Percentiles rank a stretch among this genome's conserved stretches.
Evolutionary conservation across 2,329 filamentous ascomycete genomes (phyloP).

Genomic region (Aspergillus fijiensis): DNA sequence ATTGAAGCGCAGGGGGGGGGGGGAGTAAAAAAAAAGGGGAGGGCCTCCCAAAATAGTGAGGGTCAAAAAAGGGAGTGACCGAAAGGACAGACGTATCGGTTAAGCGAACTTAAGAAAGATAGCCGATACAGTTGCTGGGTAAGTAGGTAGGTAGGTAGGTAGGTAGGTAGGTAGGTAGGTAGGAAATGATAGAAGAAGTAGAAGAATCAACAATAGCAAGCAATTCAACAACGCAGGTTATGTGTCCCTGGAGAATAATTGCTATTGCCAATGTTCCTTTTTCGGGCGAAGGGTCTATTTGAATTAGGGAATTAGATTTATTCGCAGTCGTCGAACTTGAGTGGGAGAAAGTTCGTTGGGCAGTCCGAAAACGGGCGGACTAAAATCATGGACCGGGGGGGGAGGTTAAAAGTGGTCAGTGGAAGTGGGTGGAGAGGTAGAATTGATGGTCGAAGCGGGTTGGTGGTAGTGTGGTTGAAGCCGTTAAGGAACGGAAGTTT

Average conservation of each 20-base stretch:
- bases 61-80: slow-evolving; percentile 11
- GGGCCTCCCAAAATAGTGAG: slow-evolving; percentile 1
- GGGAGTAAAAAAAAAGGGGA: slow-evolving; percentile 5
- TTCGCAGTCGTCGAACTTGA: background rate
- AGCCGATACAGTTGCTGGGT: slow-evolving; percentile 12
- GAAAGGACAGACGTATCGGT: slow-evolving; percentile 13
- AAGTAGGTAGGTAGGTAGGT: no score
- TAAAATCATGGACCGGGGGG: slow-evolving; percentile 10
- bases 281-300: slow-evolving; percentile 3
- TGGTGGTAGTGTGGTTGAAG: background rate
- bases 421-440: background rate
- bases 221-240: slow-evolving; percentile 20
- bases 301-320: slow-evolving; percentile 6
- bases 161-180: no score
- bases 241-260: background rate
- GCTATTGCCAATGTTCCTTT: slow-evolving; percentile 7
- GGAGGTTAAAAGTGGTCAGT: background rate
- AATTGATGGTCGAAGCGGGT: background rate
- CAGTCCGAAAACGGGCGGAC: slow-evolving; percentile 19
- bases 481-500: background rate
- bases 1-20: background rate
- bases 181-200: no score
- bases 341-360: slow-evolving; percentile 12
- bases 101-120: slow-evolving; percentile 21
- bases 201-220: slow-evolving; percentile 14